Base-by-base conservation (phyloP, 2,329 filamentous ascomycete genomes). In the Penicillium olsonii region DNA sequence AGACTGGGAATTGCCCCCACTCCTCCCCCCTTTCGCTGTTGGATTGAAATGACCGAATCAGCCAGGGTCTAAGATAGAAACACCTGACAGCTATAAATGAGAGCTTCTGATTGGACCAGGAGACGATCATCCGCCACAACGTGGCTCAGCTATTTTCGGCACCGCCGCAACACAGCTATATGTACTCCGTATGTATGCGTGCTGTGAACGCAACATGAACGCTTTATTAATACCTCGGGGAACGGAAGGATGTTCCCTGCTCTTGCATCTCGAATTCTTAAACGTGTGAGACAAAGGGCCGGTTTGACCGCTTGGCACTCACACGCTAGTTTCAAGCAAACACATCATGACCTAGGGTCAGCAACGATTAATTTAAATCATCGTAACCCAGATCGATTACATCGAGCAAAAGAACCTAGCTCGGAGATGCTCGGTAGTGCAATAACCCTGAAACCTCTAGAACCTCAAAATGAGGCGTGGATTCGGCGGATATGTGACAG, bases 361-460 rank as follows among this genome's bases (percentile, higher is more conserved):
- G 34, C 11, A 27, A 45, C 15, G 19, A 51, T 34, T 35, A 45
- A 44, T 39, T 33, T 42, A 47, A 42, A 37, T 47, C 49, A 31
- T 47, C 50, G 54, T 31, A 31, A 14, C 54, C 50, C 17, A 3
- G 41, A 47, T 46, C 33, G 9, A 43, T 24, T 42, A 35, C 9
- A 35, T 35, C 33, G 33, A 35, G 11, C 17, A 55, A 37, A 11
- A 8, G 27, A 45, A 34, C 27, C 45, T 20, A 17, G 8, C n/a
- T 33, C 59, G 55, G 55, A 50, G 41, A 38, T 61, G 33, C 42
- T 60, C 57, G 55, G 54, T 19, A 46, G 57, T 52, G 52, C 53
- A 54, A 57, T 56, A 43, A 59, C 48, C 55, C 55, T 61, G 57
- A 60, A 61, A 59, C 57, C 15, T 9, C 33, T 18, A 35, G 8